Percentiles rank a stretch among this genome's conserved stretches.
Evolutionary conservation across 202 grass and related monocot genomes (phyloP).

Genomic region (Cymbopogon flexuosus): DNA sequence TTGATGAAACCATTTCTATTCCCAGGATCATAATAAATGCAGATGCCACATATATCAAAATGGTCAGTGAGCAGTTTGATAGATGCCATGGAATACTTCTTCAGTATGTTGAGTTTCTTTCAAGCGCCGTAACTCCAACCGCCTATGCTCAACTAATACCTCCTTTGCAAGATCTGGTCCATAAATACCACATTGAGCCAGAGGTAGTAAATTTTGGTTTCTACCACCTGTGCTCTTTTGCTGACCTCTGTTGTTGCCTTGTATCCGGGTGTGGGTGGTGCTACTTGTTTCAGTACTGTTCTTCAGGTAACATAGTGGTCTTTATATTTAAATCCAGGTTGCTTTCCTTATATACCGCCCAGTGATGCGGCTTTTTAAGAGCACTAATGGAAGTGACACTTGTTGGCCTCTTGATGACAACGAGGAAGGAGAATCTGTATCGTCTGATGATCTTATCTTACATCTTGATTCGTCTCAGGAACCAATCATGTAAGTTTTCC

Average conservation of each 20-base stretch:
- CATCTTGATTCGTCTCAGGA: slow-evolving; percentile 54
- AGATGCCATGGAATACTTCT: slow-evolving; percentile 94
- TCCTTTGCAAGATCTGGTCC: slow-evolving; percentile 70
- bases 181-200: slow-evolving; percentile 94
- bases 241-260: background rate
- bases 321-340: slow-evolving; percentile 51
- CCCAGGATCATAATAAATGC: slow-evolving; percentile 87
- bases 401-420: slow-evolving; percentile 81
- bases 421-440: slow-evolving; percentile 59
- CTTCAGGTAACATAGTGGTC: background rate
- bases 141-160: slow-evolving; percentile 82
- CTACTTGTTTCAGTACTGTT: background rate
- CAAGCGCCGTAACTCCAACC: slow-evolving; percentile 61
- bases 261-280: background rate
- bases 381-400: slow-evolving; percentile 43
- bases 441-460: slow-evolving; percentile 58
- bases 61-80: slow-evolving; percentile 98
- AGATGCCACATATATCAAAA: slow-evolving; percentile 96
- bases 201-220: slow-evolving; percentile 49
- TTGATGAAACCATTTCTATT: slow-evolving; percentile 9
- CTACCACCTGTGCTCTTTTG: background rate
- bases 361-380: slow-evolving; percentile 95
- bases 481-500: slow-evolving; percentile 50
- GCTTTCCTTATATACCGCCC: slow-evolving; percentile 98
- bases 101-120: slow-evolving; percentile 97